These are phyloP conservation scores for Fusarium papillatum DNA, from an alignment of 2,329 filamentous ascomycete genomes.

Conservation along the genomic window DNA sequence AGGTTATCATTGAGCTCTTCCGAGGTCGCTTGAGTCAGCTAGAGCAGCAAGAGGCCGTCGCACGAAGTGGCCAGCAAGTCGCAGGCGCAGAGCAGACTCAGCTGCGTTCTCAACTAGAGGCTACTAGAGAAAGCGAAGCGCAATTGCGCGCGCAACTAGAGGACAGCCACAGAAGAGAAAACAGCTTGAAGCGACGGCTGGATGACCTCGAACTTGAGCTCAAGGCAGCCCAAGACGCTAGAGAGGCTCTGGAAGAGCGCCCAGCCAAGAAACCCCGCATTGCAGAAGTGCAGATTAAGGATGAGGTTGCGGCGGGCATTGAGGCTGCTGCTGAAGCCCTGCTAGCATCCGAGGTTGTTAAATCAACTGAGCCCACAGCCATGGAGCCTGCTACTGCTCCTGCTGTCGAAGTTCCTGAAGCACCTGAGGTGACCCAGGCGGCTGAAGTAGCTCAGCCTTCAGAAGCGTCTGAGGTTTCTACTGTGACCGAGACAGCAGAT, in stretches of 20 bases:
- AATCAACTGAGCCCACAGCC: not conserved
- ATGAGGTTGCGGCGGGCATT: constrained; percentile 30
- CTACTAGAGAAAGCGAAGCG: constrained; percentile 54
- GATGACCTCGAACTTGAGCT: constrained; percentile 80
- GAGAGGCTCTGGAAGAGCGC: constrained; percentile 37
- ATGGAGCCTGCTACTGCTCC: constrained; percentile 1
- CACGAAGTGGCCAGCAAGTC: constrained; percentile 71
- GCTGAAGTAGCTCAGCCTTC: constrained; percentile 1
- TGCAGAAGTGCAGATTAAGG: constrained; percentile 29
- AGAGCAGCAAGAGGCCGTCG: constrained; percentile 80
- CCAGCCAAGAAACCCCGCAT: constrained; percentile 46
- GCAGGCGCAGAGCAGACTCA: constrained; percentile 68
- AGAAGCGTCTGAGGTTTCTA: constrained; percentile 12
- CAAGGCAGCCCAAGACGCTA: constrained; percentile 46
- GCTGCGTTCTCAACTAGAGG: constrained; percentile 68
- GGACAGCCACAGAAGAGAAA: constrained; percentile 83
- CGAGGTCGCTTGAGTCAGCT: constrained; percentile 82
- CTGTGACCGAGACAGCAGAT: constrained; percentile 1
- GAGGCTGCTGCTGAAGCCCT: constrained; percentile 35
- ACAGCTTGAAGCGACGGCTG: constrained; percentile 85
- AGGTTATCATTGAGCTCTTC: constrained; percentile 92
- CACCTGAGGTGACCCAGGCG: not conserved
- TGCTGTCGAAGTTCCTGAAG: constrained; percentile 5
- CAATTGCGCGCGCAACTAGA: constrained; percentile 76
- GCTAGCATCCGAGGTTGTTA: constrained; percentile 23